Percentiles rank a stretch among this genome's conserved stretches.
These are phyloP conservation scores for Bothia castanella DNA, from an alignment of 1,284 basidiomycete genomes.

Conservation along the genomic window DNA sequence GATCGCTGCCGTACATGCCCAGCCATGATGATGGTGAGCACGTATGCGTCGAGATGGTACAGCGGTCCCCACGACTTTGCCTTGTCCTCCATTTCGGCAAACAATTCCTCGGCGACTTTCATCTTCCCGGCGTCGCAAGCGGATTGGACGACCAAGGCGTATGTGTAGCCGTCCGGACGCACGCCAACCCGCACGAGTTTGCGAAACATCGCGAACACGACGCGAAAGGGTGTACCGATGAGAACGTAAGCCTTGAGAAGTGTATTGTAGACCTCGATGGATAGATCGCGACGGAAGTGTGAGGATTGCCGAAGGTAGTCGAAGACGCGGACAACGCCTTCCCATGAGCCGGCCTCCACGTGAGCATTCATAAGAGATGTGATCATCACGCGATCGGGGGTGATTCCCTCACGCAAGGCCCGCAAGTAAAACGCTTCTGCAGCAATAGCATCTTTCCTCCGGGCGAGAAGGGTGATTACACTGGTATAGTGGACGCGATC, in stretches of 20 bases:
- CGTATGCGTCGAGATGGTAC: conserved; percentile 51
- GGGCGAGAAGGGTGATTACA: conserved; percentile 67
- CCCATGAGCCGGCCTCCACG: conserved; percentile 80
- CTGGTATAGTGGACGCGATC: conserved; percentile 61
- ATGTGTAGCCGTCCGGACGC: conserved; percentile 64
- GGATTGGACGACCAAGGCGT: conserved; percentile 77
- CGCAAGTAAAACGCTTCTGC: conserved; percentile 68
- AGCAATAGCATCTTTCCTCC: conserved; percentile 60
- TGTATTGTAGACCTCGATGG: conserved; percentile 68
- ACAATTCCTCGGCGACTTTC: conserved; percentile 64
- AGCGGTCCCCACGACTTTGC: conserved; percentile 36
- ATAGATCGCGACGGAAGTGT: conserved; percentile 38
- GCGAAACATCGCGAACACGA: conserved; percentile 65
- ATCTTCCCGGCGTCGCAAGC: conserved; percentile 76
- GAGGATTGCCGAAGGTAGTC: conserved; percentile 56
- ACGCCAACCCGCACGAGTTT: conserved; percentile 49
- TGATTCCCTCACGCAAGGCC: conserved; percentile 57
- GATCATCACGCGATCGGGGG: conserved; percentile 63
- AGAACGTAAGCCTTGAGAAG: conserved; percentile 85
- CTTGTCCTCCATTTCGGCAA: conserved; percentile 59
- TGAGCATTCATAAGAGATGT: conserved; percentile 80
- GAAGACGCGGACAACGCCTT: conserved; percentile 67
- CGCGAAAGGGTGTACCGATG: conserved; percentile 70
- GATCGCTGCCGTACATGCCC: conserved; percentile 67
- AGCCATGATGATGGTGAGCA: conserved; percentile 83